Percentiles rank a stretch among this genome's conserved stretches.
These are phyloP conservation scores for Nitzschia sp. DNA, from an alignment of 108 stramenopile species.

Conservation along the genomic window DNA sequence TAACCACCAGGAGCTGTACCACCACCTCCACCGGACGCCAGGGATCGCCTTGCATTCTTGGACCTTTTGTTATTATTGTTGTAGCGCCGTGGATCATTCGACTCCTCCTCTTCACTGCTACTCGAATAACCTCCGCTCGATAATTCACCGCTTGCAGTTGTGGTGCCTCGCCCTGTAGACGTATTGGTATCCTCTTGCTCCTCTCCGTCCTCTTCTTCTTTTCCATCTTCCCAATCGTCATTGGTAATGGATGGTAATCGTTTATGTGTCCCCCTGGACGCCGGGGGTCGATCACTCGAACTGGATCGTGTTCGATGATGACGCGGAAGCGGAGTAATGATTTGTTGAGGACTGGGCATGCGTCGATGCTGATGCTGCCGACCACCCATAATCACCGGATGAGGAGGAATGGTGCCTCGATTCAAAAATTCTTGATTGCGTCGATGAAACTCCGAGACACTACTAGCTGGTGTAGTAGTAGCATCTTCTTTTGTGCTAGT, in stretches of 20 bases:
- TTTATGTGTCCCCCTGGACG: slow-evolving; percentile 38
- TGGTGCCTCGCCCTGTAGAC: no score
- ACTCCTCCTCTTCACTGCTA: slow-evolving; percentile 1
- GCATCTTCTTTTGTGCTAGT: no score
- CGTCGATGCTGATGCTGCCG: neutral
- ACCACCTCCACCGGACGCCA: neutral
- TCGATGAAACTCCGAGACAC: slow-evolving; percentile 30
- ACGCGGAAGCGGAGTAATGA: neutral
- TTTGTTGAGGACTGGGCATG: neutral
- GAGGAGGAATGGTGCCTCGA: neutral
- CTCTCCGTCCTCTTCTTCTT: neutral
- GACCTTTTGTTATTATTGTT: neutral
- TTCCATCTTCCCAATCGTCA: slow-evolving; percentile 42
- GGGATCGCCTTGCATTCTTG: neutral
- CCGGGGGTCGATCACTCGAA: slow-evolving; percentile 42
- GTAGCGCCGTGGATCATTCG: neutral
- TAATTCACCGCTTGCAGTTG: slow-evolving; percentile 8
- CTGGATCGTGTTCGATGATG: slow-evolving; percentile 19
- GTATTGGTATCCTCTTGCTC: neutral
- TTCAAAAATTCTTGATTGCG: slow-evolving; percentile 35
- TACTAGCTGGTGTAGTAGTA: slow-evolving; percentile 1
- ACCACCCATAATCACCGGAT: neutral
- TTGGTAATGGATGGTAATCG: slow-evolving; percentile 44
- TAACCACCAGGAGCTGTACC: no score
- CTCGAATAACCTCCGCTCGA: slow-evolving; percentile 8